Conservation (phyloP, 1,284 basidiomycete species). For the Somion occarium region DNA sequence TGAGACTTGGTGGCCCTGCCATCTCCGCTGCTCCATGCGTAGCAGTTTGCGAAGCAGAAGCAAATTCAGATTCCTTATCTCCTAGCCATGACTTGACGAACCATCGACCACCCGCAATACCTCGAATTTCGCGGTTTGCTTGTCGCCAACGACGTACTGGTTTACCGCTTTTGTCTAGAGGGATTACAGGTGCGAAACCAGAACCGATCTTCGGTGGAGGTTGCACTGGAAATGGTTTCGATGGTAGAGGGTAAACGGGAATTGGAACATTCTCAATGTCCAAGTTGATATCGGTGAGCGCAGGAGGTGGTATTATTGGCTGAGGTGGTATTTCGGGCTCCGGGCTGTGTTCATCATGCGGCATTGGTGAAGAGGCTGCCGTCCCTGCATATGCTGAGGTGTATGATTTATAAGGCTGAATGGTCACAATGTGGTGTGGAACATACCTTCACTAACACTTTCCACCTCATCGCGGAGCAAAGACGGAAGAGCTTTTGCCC, state of each 20-base stretch:
- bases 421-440: too few relatives aligned
- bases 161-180: slow-evolving; percentile 57
- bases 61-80: slow-evolving; percentile 69
- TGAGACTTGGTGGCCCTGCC: slow-evolving; percentile 3
- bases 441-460: slow-evolving; percentile 41
- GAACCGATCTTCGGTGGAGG: slow-evolving; percentile 67
- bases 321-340: slow-evolving; percentile 21
- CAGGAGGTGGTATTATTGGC: slow-evolving; percentile 19
- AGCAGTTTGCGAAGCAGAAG: slow-evolving; percentile 25
- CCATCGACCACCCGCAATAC: slow-evolving; percentile 77
- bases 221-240: slow-evolving; percentile 75
- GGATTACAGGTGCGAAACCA: slow-evolving; percentile 60
- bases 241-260: slow-evolving; percentile 69
- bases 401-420: too few relatives aligned
- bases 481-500: slow-evolving; percentile 14
- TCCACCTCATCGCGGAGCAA: slow-evolving; percentile 30
- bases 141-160: slow-evolving; percentile 65
- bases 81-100: slow-evolving; percentile 71
- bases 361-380: slow-evolving; percentile 41
- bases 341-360: slow-evolving; percentile 24
- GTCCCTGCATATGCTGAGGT: slow-evolving; percentile 37
- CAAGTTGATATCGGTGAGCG: slow-evolving; percentile 42
- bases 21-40: slow-evolving; percentile 9
- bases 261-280: slow-evolving; percentile 46
- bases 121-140: slow-evolving; percentile 69